These are phyloP conservation scores for Rutidosis leptorrhynchoides DNA, from an alignment of 129 eudicot genomes.

Conservation along the genomic window DNA sequence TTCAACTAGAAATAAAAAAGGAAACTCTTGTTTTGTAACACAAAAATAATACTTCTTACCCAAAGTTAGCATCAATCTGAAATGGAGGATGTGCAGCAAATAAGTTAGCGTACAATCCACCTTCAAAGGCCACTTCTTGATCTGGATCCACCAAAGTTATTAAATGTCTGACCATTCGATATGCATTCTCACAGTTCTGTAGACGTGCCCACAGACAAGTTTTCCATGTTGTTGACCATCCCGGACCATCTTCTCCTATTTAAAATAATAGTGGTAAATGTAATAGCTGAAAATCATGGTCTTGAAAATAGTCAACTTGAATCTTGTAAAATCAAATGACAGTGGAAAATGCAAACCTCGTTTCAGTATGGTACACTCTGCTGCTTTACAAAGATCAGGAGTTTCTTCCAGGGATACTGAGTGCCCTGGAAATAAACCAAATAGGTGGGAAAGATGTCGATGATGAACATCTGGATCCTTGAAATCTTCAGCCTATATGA, in stretches of 20 bases:
- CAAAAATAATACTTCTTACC: too few relatives aligned
- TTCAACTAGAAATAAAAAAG: not conserved
- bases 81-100: slow-evolving; percentile 94
- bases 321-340: too few relatives aligned
- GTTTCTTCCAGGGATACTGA: slow-evolving; percentile 57
- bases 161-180: slow-evolving; percentile 78
- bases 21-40: too few relatives aligned
- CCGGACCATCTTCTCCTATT: slow-evolving; percentile 88
- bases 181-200: slow-evolving; percentile 68
- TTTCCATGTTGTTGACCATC: slow-evolving; percentile 98
- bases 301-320: too few relatives aligned
- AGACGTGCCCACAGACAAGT: slow-evolving; percentile 84
- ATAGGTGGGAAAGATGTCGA: slow-evolving; percentile 81
- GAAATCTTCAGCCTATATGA: slow-evolving; percentile 87
- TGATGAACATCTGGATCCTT: slow-evolving; percentile 86
- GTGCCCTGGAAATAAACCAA: slow-evolving; percentile 81
- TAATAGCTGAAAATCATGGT: too few relatives aligned
- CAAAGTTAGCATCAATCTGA: slow-evolving; percentile 93
- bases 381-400: slow-evolving; percentile 88
- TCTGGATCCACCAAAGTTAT: slow-evolving; percentile 80
- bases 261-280: too few relatives aligned
- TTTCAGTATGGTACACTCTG: slow-evolving; percentile 48
- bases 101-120: slow-evolving; percentile 82
- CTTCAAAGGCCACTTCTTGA: slow-evolving; percentile 58
- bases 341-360: slow-evolving; percentile 68